These are phyloP conservation scores for Plasmodium adleri DNA, from an alignment of 169 alveolate genomes.

Conservation along the genomic window DNA sequence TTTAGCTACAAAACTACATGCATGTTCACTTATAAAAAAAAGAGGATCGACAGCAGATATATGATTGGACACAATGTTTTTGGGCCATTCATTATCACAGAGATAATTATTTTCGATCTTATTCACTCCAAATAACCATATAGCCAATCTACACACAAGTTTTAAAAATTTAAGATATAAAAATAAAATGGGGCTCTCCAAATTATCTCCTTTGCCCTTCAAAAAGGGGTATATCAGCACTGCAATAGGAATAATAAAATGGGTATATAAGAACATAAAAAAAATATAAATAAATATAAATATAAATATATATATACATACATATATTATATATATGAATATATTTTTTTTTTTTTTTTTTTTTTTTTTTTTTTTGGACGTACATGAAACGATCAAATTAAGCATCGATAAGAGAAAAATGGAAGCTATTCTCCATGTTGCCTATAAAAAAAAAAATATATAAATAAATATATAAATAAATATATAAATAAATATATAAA, in stretches of 20 bases:
- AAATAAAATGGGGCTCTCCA: conserved; percentile 13
- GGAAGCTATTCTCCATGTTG: conserved; percentile 27
- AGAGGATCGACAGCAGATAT: conserved; percentile 59
- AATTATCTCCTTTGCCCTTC: conserved; percentile 9
- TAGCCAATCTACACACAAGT: conserved; percentile 22
- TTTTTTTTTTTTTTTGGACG: no score
- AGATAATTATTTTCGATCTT: conserved; percentile 34
- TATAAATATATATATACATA: background rate
- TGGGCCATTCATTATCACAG: conserved; percentile 74
- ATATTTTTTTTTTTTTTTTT: no score
- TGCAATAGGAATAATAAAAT: background rate
- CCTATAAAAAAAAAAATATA: conserved; percentile 18
- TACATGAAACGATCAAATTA: conserved; percentile 10
- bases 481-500: background rate
- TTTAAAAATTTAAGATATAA: conserved; percentile 43
- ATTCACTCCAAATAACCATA: conserved; percentile 53
- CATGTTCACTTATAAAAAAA: conserved; percentile 68
- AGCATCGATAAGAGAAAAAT: background rate
- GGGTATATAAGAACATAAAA: background rate
- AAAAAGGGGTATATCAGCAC: background rate
- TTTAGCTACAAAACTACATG: conserved; percentile 75
- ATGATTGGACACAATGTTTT: conserved; percentile 69
- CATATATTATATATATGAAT: background rate
- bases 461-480: background rate
- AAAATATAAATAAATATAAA: background rate